These are phyloP conservation scores for Sphaerostilbella broomeana DNA, from an alignment of 2,329 filamentous ascomycete genomes.

Conservation along the genomic window DNA sequence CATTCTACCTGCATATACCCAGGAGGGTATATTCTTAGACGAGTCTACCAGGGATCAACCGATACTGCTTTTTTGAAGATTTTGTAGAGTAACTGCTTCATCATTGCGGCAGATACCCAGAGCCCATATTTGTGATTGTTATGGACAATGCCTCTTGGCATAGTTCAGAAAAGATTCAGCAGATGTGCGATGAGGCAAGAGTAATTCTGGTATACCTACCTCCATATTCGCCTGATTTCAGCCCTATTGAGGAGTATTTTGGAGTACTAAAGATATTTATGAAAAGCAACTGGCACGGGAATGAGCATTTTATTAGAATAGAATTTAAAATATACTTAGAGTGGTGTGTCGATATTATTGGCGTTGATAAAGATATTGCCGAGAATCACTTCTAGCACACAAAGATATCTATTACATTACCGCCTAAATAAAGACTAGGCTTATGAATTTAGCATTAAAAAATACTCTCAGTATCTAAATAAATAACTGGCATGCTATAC, in stretches of 20 bases:
- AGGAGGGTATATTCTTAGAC: conserved; percentile 20
- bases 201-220: conserved; percentile 14
- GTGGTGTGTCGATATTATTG: conserved; percentile 18
- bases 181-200: conserved; percentile 21
- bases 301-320: conserved; percentile 13
- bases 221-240: conserved; percentile 21
- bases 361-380: conserved; percentile 2
- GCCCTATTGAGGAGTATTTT: conserved; percentile 22
- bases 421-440: not conserved
- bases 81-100: conserved; percentile 28
- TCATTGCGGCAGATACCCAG: conserved; percentile 25
- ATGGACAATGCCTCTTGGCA: conserved; percentile 31
- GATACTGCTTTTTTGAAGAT: conserved; percentile 23
- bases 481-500: not conserved
- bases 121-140: conserved; percentile 28
- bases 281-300: conserved; percentile 14
- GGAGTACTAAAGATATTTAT: too few relatives aligned
- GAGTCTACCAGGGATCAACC: conserved; percentile 24
- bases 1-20: conserved; percentile 25
- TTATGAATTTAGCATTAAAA: too few relatives aligned
- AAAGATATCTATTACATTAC: not conserved
- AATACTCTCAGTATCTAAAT: not conserved
- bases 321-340: conserved; percentile 18
- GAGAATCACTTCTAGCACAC: conserved; percentile 13
- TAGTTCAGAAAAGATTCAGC: conserved; percentile 19